Percentiles rank a stretch among this genome's conserved stretches.
Conservation (phyloP, 2,329 filamentous ascomycete genomes). For the Aspergillus persii region DNA sequence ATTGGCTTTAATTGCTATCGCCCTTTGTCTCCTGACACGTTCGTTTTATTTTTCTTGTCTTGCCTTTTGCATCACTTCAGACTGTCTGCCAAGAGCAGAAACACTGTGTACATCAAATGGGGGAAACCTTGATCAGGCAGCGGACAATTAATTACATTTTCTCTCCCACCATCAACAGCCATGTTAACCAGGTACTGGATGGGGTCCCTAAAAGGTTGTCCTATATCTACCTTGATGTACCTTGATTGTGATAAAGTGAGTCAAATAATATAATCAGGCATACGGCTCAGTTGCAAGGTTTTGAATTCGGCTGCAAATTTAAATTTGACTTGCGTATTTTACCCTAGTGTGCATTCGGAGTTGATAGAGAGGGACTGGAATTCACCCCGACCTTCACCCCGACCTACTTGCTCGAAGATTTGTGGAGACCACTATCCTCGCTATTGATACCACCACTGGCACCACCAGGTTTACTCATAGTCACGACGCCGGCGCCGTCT, state of each 20-base stretch:
- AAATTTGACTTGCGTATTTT: background rate
- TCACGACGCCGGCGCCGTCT: slow-evolving; percentile 7
- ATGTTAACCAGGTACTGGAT: too few relatives aligned
- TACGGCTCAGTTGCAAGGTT: too few relatives aligned
- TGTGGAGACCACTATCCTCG: slow-evolving; percentile 19
- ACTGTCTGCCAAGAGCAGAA: background rate
- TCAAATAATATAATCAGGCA: too few relatives aligned
- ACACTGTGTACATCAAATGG: background rate
- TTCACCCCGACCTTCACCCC: background rate
- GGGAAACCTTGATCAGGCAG: background rate
- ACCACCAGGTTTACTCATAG: slow-evolving; percentile 32
- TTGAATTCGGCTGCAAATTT: too few relatives aligned
- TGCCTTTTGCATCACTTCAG: background rate
- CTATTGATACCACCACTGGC: slow-evolving; percentile 46
- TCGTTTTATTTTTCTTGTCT: background rate
- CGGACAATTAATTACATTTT: background rate
- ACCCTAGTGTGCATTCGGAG: background rate
- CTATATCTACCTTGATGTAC: too few relatives aligned
- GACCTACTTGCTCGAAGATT: background rate
- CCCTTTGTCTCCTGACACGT: background rate
- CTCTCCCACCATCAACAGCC: too few relatives aligned
- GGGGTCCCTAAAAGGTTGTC: too few relatives aligned
- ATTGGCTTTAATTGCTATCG: slow-evolving; percentile 14
- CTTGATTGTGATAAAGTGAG: too few relatives aligned
- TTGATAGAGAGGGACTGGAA: background rate